Conservation (phyloP, 2,329 filamentous ascomycete genomes). For the Verticillium zaregamsianum region DNA sequence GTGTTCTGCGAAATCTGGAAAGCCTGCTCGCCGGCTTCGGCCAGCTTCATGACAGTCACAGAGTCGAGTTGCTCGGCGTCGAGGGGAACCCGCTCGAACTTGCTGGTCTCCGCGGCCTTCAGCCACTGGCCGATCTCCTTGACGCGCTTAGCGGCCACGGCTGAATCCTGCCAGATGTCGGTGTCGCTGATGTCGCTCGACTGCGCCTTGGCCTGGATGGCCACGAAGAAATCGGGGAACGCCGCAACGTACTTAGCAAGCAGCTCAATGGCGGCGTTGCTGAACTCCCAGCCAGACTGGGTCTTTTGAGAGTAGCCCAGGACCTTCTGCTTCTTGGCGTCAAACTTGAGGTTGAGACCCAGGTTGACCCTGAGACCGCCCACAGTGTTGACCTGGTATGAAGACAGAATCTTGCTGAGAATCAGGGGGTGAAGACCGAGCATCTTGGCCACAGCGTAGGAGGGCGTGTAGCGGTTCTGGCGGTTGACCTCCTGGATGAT, state of each 20-base stretch:
- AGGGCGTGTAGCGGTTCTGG: constrained; percentile 74
- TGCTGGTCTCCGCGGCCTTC: constrained; percentile 85
- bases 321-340: constrained; percentile 92
- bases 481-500: constrained; percentile 69
- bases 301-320: constrained; percentile 90
- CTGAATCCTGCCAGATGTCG: constrained; percentile 75
- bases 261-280: constrained; percentile 73
- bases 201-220: constrained; percentile 79
- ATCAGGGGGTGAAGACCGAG: constrained; percentile 80
- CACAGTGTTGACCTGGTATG: constrained; percentile 75
- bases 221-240: constrained; percentile 93
- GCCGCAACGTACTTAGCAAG: constrained; percentile 86
- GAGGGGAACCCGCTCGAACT: constrained; percentile 90
- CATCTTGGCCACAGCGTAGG: constrained; percentile 81
- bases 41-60: constrained; percentile 77
- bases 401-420: constrained; percentile 92
- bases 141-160: constrained; percentile 70
- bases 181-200: constrained; percentile 80
- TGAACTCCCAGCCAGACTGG: constrained; percentile 92
- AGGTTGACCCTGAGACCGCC: constrained; percentile 83
- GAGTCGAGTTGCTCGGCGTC: constrained; percentile 97
- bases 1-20: constrained; percentile 46
- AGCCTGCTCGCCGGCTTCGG: constrained; percentile 66
- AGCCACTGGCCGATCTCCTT: constrained; percentile 95
- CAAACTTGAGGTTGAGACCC: constrained; percentile 94